These are phyloP conservation scores for Suillus alpinus DNA, from an alignment of 768 basidiomycete genomes.

Conservation along the genomic window DNA sequence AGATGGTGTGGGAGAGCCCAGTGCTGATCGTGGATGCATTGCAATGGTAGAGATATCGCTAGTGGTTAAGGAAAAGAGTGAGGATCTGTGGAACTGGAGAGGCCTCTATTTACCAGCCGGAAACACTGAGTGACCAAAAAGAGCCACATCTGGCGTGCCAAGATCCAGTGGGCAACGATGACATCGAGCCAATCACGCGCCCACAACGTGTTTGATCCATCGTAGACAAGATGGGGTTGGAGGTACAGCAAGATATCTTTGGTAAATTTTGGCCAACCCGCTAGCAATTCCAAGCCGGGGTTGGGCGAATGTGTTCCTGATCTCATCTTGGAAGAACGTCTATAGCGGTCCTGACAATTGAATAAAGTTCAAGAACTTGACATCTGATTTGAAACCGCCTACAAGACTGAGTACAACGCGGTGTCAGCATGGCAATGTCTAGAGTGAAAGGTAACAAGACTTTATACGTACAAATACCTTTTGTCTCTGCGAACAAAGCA, in stretches of 20 bases:
- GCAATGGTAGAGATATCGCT: slow-evolving; percentile 9
- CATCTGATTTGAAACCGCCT: background rate
- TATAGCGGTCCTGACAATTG: background rate
- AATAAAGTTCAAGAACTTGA: background rate
- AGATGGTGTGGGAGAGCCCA: slow-evolving; percentile 31
- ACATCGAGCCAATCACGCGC: slow-evolving; percentile 29
- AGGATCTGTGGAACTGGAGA: slow-evolving; percentile 11
- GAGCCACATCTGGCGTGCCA: slow-evolving; percentile 31
- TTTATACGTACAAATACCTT: slow-evolving; percentile 3
- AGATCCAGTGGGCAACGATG: slow-evolving; percentile 24
- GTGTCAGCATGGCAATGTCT: slow-evolving; percentile 1
- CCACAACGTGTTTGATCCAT: slow-evolving; percentile 30
- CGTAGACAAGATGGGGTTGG: background rate
- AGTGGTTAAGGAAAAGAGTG: slow-evolving; percentile 7
- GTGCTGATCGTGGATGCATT: slow-evolving; percentile 29
- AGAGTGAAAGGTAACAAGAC: background rate
- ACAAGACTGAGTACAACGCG: background rate
- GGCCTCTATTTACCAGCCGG: slow-evolving; percentile 29
- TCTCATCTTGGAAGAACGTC: background rate
- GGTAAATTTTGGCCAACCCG: slow-evolving; percentile 22
- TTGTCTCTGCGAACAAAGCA: background rate
- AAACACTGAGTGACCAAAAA: slow-evolving; percentile 30
- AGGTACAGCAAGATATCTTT: slow-evolving; percentile 22
- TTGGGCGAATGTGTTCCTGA: slow-evolving; percentile 1
- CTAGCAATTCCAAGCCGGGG: background rate